These are phyloP conservation scores for Puya raimondii DNA, from an alignment of 176 grass and related monocot species.

Conservation along the genomic window DNA sequence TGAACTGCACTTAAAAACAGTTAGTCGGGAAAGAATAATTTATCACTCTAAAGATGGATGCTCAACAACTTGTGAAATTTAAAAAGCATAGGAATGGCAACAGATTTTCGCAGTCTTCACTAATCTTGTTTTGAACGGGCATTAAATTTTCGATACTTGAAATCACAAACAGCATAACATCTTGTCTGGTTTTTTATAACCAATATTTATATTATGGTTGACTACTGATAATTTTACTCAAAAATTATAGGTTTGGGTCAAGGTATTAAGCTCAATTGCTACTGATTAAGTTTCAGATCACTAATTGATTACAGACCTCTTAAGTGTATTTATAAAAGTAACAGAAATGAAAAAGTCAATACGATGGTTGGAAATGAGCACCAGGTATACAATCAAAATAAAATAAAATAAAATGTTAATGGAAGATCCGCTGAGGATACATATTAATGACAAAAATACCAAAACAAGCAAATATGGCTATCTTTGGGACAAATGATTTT, in stretches of 20 bases:
- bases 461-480: neutral
- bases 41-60: neutral
- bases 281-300: neutral
- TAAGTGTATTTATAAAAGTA: too few species aligned
- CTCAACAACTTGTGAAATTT: neutral
- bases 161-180: too few species aligned
- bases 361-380: too few species aligned
- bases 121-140: neutral
- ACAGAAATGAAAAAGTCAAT: too few species aligned
- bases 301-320: too few species aligned
- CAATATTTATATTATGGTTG: too few species aligned
- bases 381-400: too few species aligned
- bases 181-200: too few species aligned
- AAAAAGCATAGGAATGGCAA: too few species aligned
- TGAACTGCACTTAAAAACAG: constrained; percentile 62
- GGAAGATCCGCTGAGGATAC: too few species aligned
- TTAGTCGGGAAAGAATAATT: constrained; percentile 11
- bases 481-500: constrained; percentile 2
- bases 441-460: neutral
- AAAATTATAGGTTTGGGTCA: neutral
- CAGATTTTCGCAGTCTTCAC: neutral
- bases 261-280: neutral
- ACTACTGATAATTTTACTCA: neutral
- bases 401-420: too few species aligned
- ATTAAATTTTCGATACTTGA: too few species aligned